These are phyloP conservation scores for Xylaria arbuscula DNA, from an alignment of 2,329 filamentous ascomycete genomes.

Conservation along the genomic window DNA sequence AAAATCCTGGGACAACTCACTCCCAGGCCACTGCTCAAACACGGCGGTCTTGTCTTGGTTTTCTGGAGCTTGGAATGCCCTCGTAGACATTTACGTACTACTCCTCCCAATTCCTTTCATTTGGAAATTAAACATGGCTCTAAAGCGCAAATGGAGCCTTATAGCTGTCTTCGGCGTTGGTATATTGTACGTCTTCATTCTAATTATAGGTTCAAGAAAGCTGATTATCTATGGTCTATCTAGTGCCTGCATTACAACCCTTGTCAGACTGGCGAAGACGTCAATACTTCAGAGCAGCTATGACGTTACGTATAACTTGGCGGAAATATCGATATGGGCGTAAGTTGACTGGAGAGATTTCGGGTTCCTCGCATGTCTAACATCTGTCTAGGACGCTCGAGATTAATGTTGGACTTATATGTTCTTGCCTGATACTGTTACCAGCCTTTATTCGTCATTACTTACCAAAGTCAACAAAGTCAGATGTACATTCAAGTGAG, in stretches of 20 bases:
- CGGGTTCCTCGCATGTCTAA: background rate
- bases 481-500: background rate
- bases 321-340: background rate
- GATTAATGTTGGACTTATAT: background rate
- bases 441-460: background rate
- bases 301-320: background rate
- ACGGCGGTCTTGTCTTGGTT: background rate
- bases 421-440: background rate
- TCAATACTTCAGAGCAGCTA: background rate
- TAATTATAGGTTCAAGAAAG: background rate
- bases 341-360: background rate
- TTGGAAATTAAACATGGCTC: background rate
- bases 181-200: background rate
- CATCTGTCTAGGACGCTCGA: background rate
- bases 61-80: background rate
- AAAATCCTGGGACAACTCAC: background rate
- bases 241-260: background rate
- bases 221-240: background rate
- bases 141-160: background rate
- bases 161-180: background rate
- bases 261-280: background rate
- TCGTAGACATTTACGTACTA: background rate
- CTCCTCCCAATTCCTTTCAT: background rate
- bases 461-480: background rate
- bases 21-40: too few species aligned